phyloP scores from a whole-genome alignment of 2,329 filamentous ascomycete genomes.

The Cercospora sojina region DNA sequence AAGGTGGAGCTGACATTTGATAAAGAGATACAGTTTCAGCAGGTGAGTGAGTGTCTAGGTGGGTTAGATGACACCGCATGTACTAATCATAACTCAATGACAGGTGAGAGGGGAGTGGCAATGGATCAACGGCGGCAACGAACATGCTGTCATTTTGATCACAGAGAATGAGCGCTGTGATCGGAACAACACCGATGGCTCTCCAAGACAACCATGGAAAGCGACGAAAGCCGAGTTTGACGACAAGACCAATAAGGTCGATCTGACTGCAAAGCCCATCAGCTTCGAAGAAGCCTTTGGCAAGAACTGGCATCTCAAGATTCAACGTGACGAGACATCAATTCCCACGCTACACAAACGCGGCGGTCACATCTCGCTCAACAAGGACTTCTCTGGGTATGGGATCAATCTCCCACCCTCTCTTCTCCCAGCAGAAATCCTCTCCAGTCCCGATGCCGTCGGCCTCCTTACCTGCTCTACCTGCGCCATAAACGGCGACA shows the following conservation, averaged over 20 bases:
- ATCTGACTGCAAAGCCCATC: not conserved
- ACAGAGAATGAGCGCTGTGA: conserved; percentile 12
- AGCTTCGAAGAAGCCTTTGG: conserved; percentile 14
- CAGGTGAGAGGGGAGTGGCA: conserved; percentile 8
- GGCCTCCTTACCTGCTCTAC: conserved; percentile 12
- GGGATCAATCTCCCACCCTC: conserved; percentile 8
- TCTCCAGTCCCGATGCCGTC: not conserved
- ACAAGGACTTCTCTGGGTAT: conserved; percentile 14
- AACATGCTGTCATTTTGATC: conserved; percentile 3
- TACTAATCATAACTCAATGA: not conserved
- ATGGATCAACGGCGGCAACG: conserved; percentile 3
- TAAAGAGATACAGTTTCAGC: conserved; percentile 4
- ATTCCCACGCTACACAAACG: not conserved
- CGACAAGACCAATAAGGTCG: not conserved
- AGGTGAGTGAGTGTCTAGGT: not conserved
- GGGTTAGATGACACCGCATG: not conserved
- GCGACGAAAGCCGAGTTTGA: conserved; percentile 5
- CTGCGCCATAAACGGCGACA: conserved; percentile 7
- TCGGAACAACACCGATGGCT: conserved; percentile 6
- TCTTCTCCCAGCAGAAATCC: not conserved
- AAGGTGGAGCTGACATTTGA: conserved; percentile 2
- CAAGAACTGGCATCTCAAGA: conserved; percentile 10
- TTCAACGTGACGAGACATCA: not conserved
- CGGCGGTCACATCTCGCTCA: conserved; percentile 9
- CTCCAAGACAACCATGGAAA: conserved; percentile 8